A percentile compares a stretch with the other conserved stretches of the same genome.
These are phyloP conservation scores for Colletotrichum salicis DNA, from an alignment of 2,329 filamentous ascomycete genomes.

Conservation along the genomic window DNA sequence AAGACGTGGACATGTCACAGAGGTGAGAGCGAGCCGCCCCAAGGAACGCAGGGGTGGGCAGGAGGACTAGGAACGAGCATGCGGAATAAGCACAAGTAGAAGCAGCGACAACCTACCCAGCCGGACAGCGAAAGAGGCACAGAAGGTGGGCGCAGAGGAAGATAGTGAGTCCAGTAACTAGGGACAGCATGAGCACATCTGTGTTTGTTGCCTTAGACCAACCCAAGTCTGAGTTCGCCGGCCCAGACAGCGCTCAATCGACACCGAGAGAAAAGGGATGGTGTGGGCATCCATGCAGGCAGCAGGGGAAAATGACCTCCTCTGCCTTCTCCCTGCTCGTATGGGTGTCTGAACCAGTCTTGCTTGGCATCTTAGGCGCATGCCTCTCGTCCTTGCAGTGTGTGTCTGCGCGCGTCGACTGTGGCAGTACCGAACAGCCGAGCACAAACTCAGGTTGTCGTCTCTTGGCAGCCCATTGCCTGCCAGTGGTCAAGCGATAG, in stretches of 20 bases:
- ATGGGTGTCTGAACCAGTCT: not conserved
- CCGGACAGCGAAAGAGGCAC: not conserved
- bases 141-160: not conserved
- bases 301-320: conserved; percentile 19
- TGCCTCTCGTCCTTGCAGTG: not conserved
- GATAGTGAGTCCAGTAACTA: conserved; percentile 9
- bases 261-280: conserved; percentile 16
- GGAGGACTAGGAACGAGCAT: not conserved
- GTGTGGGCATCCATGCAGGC: conserved; percentile 14
- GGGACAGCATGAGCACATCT: not conserved
- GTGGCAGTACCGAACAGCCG: conserved; percentile 5
- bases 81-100: not conserved
- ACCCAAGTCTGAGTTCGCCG: not conserved
- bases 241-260: conserved; percentile 8
- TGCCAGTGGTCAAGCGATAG: not conserved
- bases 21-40: conserved; percentile 20
- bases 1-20: conserved; percentile 1
- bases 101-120: not conserved
- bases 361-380: conserved; percentile 5
- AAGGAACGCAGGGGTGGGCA: conserved; percentile 4
- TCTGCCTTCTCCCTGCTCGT: not conserved
- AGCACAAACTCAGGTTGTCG: not conserved
- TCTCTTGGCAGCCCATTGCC: no score
- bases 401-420: not conserved
- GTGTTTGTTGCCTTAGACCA: not conserved